Evolutionary conservation across 257 asterid genomes (phyloP), one percentile per base, ranked within the genome.

Genomic region (Coffea eugenioides): DNA sequence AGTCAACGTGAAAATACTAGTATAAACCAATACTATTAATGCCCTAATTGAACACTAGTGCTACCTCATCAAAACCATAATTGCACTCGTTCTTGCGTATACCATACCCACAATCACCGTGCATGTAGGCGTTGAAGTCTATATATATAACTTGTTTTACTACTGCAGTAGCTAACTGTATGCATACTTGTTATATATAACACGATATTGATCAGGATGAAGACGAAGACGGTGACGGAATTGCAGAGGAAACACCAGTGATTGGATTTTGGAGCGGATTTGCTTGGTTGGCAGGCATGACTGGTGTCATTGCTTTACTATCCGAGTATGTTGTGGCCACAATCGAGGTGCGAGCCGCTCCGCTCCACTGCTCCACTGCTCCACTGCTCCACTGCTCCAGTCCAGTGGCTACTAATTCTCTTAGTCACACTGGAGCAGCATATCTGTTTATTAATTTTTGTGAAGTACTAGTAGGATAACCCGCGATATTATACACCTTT

Each of bases 281-380:
- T 59, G 78, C 84, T 79, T 95, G 97, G 97, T 78, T 95, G 68
- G 88, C 79, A 69, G 81, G 90, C 46, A 91, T 95, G 97, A 95
- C 98, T 3, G 85, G 18, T 27, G 64, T 95, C 23, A 90, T 91
- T n/a, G 97, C 99, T 49, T 79, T 93, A 43, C 89, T 95, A 54
- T 95, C 99, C 0, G 98, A 95, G 77, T 95, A 83, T 73, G 95
- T 91, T 2, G 99, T 95, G 7, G 96, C 88, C 74, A 93, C 98
- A 20, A 95, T 95, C 77, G 98, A 95, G 90, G 99, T 95, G 43
- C 77, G 98, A 95, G 90, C 98, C 93, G 43, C 43, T 39, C 64
- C 23, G 64, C 64, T 56, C 25, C n/a, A 56, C 23, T 56, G 8
- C 64, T 56, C 25, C n/a, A 56, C 23, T 56, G 8, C 64, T 56